Percentiles rank a stretch among this genome's conserved stretches.
Evolutionary conservation across 2,329 filamentous ascomycete genomes (phyloP).

Genomic region (Cladosporium phlei): DNA sequence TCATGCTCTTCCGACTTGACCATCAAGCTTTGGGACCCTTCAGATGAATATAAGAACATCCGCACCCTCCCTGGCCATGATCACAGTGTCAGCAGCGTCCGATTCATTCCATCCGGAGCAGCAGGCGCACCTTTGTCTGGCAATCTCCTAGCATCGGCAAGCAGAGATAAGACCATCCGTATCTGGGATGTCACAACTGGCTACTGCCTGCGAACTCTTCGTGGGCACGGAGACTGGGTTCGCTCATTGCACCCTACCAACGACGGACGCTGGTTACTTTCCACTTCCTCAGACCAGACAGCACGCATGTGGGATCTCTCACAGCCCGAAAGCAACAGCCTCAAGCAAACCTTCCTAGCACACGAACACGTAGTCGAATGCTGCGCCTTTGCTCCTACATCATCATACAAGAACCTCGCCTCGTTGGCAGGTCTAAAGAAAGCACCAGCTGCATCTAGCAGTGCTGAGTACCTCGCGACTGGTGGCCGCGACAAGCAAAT

Average conservation of each 20-base stretch:
- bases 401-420: conserved; percentile 73
- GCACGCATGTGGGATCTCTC: conserved; percentile 81
- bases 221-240: conserved; percentile 86
- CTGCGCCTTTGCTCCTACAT: conserved; percentile 75
- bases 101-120: conserved; percentile 80
- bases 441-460: conserved; percentile 65
- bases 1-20: conserved; percentile 85
- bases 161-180: conserved; percentile 74
- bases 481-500: conserved; percentile 88
- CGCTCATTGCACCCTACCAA: conserved; percentile 76
- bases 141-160: conserved; percentile 81
- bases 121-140: conserved; percentile 73
- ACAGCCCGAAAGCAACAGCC: conserved; percentile 55
- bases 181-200: conserved; percentile 94
- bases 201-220: conserved; percentile 85
- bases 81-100: conserved; percentile 81
- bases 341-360: conserved; percentile 72
- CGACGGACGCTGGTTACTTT: conserved; percentile 78
- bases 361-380: conserved; percentile 86
- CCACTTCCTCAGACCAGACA: conserved; percentile 76
- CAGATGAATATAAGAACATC: conserved; percentile 92
- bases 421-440: conserved; percentile 78
- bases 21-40: conserved; percentile 92
- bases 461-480: conserved; percentile 84
- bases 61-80: conserved; percentile 86